Conservation (phyloP, 1,284 basidiomycete species). For the Waitea zeae region DNA sequence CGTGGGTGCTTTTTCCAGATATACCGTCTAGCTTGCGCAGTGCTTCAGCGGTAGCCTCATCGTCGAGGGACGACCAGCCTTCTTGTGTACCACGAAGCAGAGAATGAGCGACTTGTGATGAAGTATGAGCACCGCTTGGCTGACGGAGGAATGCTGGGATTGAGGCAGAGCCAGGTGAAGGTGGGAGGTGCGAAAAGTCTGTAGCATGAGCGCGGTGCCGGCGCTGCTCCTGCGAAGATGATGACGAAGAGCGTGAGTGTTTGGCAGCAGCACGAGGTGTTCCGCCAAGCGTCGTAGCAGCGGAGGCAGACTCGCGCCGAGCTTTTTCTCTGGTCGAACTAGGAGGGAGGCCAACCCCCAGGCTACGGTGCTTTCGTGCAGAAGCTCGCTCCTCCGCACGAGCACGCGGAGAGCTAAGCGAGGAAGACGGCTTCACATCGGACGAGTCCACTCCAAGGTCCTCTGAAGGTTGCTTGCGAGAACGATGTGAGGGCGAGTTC, state of each 20-base stretch:
- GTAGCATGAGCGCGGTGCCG: conserved; percentile 37
- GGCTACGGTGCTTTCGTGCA: conserved; percentile 53
- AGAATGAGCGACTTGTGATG: conserved; percentile 62
- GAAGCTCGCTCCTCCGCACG: conserved; percentile 30
- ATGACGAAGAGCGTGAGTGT: conserved; percentile 53
- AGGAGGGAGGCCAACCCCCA: conserved; percentile 33
- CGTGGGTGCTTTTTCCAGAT: conserved; percentile 51
- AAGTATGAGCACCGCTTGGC: conserved; percentile 20
- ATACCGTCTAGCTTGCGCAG: conserved; percentile 89
- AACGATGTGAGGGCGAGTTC: not conserved
- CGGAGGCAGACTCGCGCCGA: conserved; percentile 44
- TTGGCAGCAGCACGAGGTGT: conserved; percentile 14
- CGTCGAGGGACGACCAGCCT: conserved; percentile 71
- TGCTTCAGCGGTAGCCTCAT: conserved; percentile 81
- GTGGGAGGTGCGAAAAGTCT: conserved; percentile 78
- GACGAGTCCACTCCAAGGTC: not conserved
- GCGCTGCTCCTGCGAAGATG: conserved; percentile 35
- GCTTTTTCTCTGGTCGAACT: conserved; percentile 24
- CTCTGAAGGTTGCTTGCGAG: not conserved
- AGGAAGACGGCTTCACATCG: not conserved
- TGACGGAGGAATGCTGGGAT: conserved; percentile 60
- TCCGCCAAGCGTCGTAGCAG: conserved; percentile 23
- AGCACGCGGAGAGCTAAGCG: not conserved
- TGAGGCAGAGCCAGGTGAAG: conserved; percentile 72
- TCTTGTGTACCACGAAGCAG: conserved; percentile 66